Conservation (phyloP, 352 stramenopile genomes). For the Lagenidium giganteum region DNA sequence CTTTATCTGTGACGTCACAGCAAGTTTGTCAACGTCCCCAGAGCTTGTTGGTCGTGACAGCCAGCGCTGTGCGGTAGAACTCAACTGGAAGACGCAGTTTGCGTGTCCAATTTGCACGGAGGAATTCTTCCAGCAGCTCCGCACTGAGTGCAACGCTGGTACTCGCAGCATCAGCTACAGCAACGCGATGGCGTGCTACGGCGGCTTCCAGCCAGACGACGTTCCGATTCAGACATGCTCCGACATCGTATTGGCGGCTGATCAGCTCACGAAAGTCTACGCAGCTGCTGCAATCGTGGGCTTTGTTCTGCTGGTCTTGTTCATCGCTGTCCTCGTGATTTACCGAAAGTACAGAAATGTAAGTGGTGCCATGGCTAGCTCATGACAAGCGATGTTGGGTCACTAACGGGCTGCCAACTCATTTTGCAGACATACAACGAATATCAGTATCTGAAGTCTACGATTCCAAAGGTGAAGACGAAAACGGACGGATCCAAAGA, state of each 20-base stretch:
- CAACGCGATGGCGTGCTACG: slow-evolving; percentile 53
- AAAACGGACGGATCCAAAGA: slow-evolving; percentile 59
- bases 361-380: not conserved
- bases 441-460: slow-evolving; percentile 78
- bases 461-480: slow-evolving; percentile 47
- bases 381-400: not conserved
- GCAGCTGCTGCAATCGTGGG: slow-evolving; percentile 51
- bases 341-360: slow-evolving; percentile 77
- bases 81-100: slow-evolving; percentile 66
- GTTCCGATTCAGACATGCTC: slow-evolving; percentile 55
- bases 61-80: slow-evolving; percentile 41
- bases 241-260: slow-evolving; percentile 63
- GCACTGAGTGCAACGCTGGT: slow-evolving; percentile 50
- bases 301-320: slow-evolving; percentile 58
- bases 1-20: slow-evolving; percentile 68
- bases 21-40: slow-evolving; percentile 47
- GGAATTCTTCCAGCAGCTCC: slow-evolving; percentile 55
- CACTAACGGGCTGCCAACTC: not conserved
- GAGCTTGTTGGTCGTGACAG: slow-evolving; percentile 26
- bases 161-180: slow-evolving; percentile 56
- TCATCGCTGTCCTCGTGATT: slow-evolving; percentile 59
- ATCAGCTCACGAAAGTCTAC: slow-evolving; percentile 68
- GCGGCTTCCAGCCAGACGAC: slow-evolving; percentile 29
- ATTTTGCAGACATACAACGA: slow-evolving; percentile 57
- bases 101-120: slow-evolving; percentile 63